Base-by-base conservation (phyloP, 139 green algal species). In the Micromonas pusilla region DNA sequence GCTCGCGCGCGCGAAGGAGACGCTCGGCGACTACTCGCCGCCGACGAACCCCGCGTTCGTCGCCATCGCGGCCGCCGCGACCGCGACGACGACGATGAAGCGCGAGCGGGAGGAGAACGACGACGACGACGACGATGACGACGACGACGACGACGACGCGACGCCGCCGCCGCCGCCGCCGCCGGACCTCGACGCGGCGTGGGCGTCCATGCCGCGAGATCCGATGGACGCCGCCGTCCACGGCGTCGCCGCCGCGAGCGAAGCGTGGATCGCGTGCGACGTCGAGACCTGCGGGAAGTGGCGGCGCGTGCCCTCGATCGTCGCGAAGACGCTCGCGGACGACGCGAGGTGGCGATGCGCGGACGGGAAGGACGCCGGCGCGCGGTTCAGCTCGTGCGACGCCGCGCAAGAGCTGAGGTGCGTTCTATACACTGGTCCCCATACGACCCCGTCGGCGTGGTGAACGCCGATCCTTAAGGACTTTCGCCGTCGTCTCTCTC, bases 191-290 rank as follows among this genome's bases (percentile, higher is more conserved):
- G 36, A 60, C 2, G 37, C 52, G 21, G 68, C 68, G 68, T 75
- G 68, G 68, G 37, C 37, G 9, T 9, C 45, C 45, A 57, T 57
- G 45, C 16, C 45, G 9, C 9, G 9, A 9, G 9, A 16, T 16
- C 45, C 45, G 9, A 57, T 57, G 45, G 37, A 32, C 37, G 68
- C 36, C 23, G 5, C 21, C 26, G 21, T 62, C 38, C 20, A 30
- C 37, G 68, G 68, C 37, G 37, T 39, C 1, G 21, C 23, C 21
- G 68, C 68, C 26, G 68, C 38, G 36, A n/a, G 23, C 36, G 68
- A 75, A 36, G 20, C 19, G 19, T 75, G 37, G 9, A 23, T 75
- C 19, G 23, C 52, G 68, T 75, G 68, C 37, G 68, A 75, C 20
- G 53, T 16, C 21, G 68, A 1, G 25, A 21, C 21, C 9, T 75